Evolutionary conservation across 1,139 yeast genomes (phyloP).

Genomic region (Lodderomyces orthopsilosis): DNA sequence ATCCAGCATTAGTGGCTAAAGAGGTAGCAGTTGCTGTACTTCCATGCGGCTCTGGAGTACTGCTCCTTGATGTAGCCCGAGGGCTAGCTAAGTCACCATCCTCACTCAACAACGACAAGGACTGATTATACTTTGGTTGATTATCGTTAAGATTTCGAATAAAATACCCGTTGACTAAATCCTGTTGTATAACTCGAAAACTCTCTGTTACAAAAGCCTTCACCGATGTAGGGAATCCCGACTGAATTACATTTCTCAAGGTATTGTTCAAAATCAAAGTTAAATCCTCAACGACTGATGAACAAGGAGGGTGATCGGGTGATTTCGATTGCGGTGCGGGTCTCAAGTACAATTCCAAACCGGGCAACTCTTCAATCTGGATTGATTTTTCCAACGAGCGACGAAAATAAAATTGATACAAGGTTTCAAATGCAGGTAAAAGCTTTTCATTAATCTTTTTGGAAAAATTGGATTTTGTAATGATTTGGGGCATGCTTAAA

Average conservation of each 20-base stretch:
- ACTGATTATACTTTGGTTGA: constrained; percentile 51
- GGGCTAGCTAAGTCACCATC: constrained; percentile 10
- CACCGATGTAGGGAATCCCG: constrained; percentile 57
- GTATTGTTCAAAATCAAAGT: constrained; percentile 71
- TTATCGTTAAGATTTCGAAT: constrained; percentile 54
- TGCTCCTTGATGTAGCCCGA: constrained; percentile 25
- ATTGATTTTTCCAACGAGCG: constrained; percentile 82
- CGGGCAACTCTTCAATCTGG: constrained; percentile 73
- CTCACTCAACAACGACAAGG: constrained; percentile 25
- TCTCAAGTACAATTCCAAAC: constrained; percentile 30
- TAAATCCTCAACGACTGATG: constrained; percentile 86
- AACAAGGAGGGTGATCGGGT: constrained; percentile 63
- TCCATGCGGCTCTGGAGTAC: constrained; percentile 33
- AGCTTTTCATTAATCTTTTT: constrained; percentile 54
- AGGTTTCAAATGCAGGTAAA: constrained; percentile 59
- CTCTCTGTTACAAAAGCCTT: constrained; percentile 45
- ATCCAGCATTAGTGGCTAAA: constrained; percentile 25
- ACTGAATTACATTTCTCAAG: constrained; percentile 54
- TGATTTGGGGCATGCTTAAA: constrained; percentile 49
- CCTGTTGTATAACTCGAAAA: constrained; percentile 32
- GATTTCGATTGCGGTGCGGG: constrained; percentile 13
- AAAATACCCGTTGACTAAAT: constrained; percentile 39
- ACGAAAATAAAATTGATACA: constrained; percentile 66
- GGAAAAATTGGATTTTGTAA: constrained; percentile 59
- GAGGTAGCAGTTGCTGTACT: background rate